Evolutionary conservation across 2,329 filamentous ascomycete genomes (phyloP), one percentile per base, ranked within the genome.

Genomic region (Pseudocercospora eumusae): DNA sequence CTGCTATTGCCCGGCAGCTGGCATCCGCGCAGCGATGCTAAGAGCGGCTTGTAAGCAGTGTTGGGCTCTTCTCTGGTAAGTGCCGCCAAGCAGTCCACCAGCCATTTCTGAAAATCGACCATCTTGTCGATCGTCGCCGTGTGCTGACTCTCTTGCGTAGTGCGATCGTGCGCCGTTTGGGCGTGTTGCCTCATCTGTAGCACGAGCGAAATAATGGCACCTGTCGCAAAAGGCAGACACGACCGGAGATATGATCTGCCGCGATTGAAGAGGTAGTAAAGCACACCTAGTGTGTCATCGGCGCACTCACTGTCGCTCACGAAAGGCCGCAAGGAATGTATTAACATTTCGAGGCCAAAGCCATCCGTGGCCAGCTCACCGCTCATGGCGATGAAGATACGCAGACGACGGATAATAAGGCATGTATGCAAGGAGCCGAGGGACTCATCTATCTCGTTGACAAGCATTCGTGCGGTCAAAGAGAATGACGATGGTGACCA

Each of bases 341-440:
- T 81, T 0, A 96, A 82, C 90, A 97, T 95, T 75, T 99, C 91
- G 13, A 97, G 75, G 10, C 92, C 90, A 72, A 98, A 98, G 0
- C 89, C 90, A 44, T 86, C 80, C 23, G 89, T 81, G n/a, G 90
- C 90, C 56, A 87, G 82, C 0, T 85, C 75, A 0, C 92, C 92
- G 25, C 92, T 89, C 50, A 98, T 79, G 62, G 87, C 89, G 25
- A 98, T 83, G 15, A 98, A 78, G 8, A 97, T 84, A 33, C 92
- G 85, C 52, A 98, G 83, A 73, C 96, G 96, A 42, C 93, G 88
- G 56, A 99, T 83, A 3, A 96, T 87, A 1, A 92, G 89, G 73
- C 92, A 95, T 40, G 91, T 89, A 75, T 97, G 90, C 4, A 97
- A 80, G 20, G 95, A 90, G 0, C 95, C 96, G 5, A 98, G 79